A percentile compares a stretch with the other conserved stretches of the same genome.
Evolutionary conservation across 352 stramenopile species (phyloP).

Genomic region (Phytophthora megakarya): DNA sequence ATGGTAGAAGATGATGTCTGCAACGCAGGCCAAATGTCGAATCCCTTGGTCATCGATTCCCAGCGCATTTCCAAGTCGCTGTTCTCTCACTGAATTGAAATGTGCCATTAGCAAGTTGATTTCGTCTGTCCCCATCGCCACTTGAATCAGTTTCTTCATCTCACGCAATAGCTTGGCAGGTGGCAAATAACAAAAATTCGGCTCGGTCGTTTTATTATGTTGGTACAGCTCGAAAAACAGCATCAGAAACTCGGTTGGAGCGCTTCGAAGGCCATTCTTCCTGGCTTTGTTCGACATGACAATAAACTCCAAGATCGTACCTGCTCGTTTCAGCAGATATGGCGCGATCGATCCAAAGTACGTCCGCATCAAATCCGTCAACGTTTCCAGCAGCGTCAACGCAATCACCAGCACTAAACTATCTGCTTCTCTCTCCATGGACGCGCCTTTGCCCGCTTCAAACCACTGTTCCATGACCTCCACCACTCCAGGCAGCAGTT

Average conservation of each 20-base stretch:
- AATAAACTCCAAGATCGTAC: conserved; percentile 66
- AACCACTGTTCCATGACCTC: conserved; percentile 64
- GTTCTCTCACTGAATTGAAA: conserved; percentile 39
- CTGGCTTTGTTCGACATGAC: conserved; percentile 59
- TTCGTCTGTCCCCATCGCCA: conserved; percentile 52
- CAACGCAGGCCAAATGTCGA: conserved; percentile 51
- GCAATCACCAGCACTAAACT: conserved; percentile 53
- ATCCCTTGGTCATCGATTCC: conserved; percentile 53
- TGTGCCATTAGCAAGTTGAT: conserved; percentile 50
- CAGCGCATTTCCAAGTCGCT: conserved; percentile 27
- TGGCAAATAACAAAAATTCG: conserved; percentile 41
- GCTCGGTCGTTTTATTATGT: conserved; percentile 44
- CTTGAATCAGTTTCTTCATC: conserved; percentile 44
- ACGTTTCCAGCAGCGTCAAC: conserved; percentile 51
- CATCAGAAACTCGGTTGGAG: conserved; percentile 61
- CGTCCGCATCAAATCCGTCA: conserved; percentile 50
- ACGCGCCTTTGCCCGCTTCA: conserved; percentile 27
- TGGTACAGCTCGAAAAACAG: conserved; percentile 63
- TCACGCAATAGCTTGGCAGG: conserved; percentile 43
- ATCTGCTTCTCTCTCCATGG: conserved; percentile 36
- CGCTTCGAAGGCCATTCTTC: conserved; percentile 37
- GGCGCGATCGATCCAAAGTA: conserved; percentile 54
- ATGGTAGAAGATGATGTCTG: conserved; percentile 64
- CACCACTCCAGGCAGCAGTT: conserved; percentile 47
- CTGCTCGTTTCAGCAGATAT: conserved; percentile 44